Conservation (phyloP, 2,329 filamentous ascomycete genomes). For the Aspergillus pseudoglaucus region DNA sequence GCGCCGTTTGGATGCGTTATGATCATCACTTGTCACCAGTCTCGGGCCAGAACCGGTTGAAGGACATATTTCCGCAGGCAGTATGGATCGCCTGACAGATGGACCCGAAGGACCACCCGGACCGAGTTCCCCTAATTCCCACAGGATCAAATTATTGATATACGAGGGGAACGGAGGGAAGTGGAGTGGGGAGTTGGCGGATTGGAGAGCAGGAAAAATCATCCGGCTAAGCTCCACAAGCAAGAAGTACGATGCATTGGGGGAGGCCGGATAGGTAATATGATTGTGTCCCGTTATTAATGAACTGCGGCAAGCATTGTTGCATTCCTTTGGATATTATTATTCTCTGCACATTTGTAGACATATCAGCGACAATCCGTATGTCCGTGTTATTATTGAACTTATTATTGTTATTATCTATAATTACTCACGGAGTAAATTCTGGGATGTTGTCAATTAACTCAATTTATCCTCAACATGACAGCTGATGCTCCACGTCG, state of each 20-base stretch:
- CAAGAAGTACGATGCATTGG: not conserved
- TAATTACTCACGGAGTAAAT: too few relatives aligned
- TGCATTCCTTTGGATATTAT: not conserved
- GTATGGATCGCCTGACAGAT: not conserved
- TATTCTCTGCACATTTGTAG: not conserved
- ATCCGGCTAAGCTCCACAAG: not conserved
- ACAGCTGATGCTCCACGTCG: not conserved
- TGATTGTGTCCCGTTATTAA: not conserved
- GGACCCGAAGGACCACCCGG: not conserved
- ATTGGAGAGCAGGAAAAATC: not conserved
- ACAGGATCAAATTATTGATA: not conserved
- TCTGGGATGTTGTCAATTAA: not conserved
- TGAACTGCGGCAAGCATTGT: not conserved
- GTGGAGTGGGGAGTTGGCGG: too few relatives aligned
- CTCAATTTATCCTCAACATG: not conserved
- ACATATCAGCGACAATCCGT: not conserved
- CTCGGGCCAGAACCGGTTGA: not conserved
- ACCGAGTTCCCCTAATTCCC: not conserved
- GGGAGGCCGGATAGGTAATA: not conserved
- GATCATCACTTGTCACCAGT: not conserved
- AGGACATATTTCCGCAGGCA: not conserved
- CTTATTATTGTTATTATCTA: too few relatives aligned
- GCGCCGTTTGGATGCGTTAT: not conserved
- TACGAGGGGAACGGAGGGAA: not conserved
- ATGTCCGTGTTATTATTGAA: too few relatives aligned